A percentile compares a stretch with the other conserved stretches of the same genome.
phyloP scores from a whole-genome alignment of 768 basidiomycete species.

The Baorangia bicolor region DNA sequence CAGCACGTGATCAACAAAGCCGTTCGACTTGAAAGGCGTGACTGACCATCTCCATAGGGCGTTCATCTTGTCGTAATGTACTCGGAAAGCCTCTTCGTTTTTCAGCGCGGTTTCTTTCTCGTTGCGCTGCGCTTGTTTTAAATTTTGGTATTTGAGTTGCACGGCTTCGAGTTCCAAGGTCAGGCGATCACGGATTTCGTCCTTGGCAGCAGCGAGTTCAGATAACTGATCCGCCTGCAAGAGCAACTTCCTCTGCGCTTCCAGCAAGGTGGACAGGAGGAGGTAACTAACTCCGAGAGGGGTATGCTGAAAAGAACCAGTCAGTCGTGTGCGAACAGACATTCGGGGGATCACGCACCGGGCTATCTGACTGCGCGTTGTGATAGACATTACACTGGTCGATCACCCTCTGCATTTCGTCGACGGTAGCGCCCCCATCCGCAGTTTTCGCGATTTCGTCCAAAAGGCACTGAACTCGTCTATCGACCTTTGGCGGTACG shows the following conservation, averaged over 20 bases:
- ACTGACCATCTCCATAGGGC: conserved; percentile 3
- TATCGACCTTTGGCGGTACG: not conserved
- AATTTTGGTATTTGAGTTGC: not conserved
- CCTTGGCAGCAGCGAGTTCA: not conserved
- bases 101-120: not conserved
- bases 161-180: not conserved
- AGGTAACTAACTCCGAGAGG: not conserved
- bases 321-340: not conserved
- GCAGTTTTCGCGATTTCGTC: not conserved
- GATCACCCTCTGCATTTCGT: conserved; percentile 9
- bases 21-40: not conserved
- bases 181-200: not conserved
- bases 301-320: not conserved
- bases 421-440: not conserved
- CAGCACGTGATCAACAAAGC: not conserved
- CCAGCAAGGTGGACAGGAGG: conserved; percentile 1
- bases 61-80: not conserved
- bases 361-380: not conserved
- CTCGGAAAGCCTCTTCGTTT: not conserved
- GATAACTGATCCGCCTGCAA: not conserved
- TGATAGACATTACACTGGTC: not conserved
- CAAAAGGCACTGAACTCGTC: not conserved
- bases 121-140: not conserved
- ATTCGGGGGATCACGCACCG: not conserved
- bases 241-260: not conserved